phyloP scores from a whole-genome alignment of 768 basidiomycete species.

The Boletus reticuloceps region DNA sequence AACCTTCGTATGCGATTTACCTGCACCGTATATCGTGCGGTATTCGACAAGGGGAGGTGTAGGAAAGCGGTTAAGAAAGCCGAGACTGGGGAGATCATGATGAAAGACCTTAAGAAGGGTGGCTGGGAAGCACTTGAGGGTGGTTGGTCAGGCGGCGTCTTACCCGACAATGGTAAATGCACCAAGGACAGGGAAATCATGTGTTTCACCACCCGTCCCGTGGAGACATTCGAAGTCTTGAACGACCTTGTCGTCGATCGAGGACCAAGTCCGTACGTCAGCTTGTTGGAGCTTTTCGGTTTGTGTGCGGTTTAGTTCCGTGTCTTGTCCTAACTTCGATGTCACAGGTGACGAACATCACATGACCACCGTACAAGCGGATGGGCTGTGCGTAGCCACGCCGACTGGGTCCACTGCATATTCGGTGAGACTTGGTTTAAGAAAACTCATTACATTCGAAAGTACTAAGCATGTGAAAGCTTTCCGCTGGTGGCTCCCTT shows the following conservation, averaged over 20 bases:
- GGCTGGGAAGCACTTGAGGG: constrained; percentile 98
- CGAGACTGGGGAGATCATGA: constrained; percentile 94
- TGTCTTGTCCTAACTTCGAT: constrained; percentile 1
- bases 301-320: constrained; percentile 27
- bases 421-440: constrained; percentile 55
- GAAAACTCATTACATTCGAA: not conserved
- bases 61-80: constrained; percentile 88
- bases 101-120: constrained; percentile 85
- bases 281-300: constrained; percentile 95
- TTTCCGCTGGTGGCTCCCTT: constrained; percentile 96
- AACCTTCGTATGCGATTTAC: constrained; percentile 99
- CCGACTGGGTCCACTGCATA: constrained; percentile 99
- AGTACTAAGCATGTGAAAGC: constrained; percentile 34
- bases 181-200: constrained; percentile 93
- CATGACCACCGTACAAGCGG: constrained; percentile 98
- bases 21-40: constrained; percentile 94
- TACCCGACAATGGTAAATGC: constrained; percentile 43
- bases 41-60: constrained; percentile 65
- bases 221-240: constrained; percentile 93
- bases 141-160: constrained; percentile 51
- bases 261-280: constrained; percentile 97
- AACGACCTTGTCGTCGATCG: constrained; percentile 98
- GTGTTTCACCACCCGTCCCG: constrained; percentile 94
- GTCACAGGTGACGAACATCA: constrained; percentile 94
- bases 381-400: constrained; percentile 91